A percentile compares a stretch with the other conserved stretches of the same genome.
These are phyloP conservation scores for Sungouiozyma intestinalis DNA, from an alignment of 805 yeast species.

Conservation along the genomic window DNA sequence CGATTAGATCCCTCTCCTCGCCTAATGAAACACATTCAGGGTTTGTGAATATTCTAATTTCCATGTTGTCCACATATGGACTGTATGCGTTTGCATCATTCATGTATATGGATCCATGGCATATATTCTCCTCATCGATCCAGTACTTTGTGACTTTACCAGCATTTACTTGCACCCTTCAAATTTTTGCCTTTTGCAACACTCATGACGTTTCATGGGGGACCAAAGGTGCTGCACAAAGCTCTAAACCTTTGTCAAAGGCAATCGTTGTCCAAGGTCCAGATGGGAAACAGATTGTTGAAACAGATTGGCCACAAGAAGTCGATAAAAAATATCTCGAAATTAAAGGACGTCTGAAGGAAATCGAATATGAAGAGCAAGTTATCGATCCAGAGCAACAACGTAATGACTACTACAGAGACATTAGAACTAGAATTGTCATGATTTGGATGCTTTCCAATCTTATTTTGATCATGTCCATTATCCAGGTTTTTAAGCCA, in stretches of 20 bases:
- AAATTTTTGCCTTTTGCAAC: constrained; percentile 93
- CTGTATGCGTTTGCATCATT: constrained; percentile 73
- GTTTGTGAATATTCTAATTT: constrained; percentile 69
- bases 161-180: constrained; percentile 82
- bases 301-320: constrained; percentile 35
- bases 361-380: constrained; percentile 23
- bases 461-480: constrained; percentile 71
- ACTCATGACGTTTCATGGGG: constrained; percentile 97
- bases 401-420: constrained; percentile 83
- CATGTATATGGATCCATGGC: constrained; percentile 93
- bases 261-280: constrained; percentile 76
- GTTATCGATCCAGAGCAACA: constrained; percentile 22
- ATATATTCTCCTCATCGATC: constrained; percentile 70
- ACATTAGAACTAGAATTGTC: constrained; percentile 92
- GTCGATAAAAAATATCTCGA: constrained; percentile 30
- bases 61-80: constrained; percentile 86
- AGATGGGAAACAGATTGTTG: constrained; percentile 75
- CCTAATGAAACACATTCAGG: constrained; percentile 34
- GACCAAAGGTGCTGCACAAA: constrained; percentile 85
- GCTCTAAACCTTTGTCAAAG: constrained; percentile 59
- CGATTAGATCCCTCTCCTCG: constrained; percentile 42
- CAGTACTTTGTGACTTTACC: constrained; percentile 90
- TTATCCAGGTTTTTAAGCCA: constrained; percentile 70
- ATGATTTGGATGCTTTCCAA: constrained; percentile 86
- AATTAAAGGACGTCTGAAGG: constrained; percentile 30